Conservation (phyloP, 352 stramenopile species). For the Phytopythium boreale region DNA sequence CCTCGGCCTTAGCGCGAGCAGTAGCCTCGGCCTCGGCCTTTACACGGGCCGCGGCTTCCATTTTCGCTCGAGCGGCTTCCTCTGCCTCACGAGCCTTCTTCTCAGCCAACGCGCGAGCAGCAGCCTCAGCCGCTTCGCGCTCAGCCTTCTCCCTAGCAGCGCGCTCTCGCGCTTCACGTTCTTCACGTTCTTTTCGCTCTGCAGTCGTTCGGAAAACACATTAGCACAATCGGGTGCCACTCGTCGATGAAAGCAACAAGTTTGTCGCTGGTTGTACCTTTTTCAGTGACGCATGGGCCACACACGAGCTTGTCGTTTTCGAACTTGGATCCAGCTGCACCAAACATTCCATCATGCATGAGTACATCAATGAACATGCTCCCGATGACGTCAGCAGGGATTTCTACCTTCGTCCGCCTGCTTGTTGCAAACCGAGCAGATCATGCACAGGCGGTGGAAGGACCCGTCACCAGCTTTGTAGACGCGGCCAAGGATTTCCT, state of each 20-base stretch:
- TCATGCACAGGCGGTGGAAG: slow-evolving; percentile 82
- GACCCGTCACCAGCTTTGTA: slow-evolving; percentile 57
- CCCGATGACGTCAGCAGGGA: neutral
- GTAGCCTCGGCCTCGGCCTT: slow-evolving; percentile 32
- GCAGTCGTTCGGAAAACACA: neutral
- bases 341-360: neutral
- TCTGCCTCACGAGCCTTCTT: slow-evolving; percentile 39
- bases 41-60: slow-evolving; percentile 3
- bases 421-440: slow-evolving; percentile 70
- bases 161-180: slow-evolving; percentile 48
- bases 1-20: slow-evolving; percentile 29
- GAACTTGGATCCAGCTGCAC: slow-evolving; percentile 40
- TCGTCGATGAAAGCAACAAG: neutral
- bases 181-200: slow-evolving; percentile 51
- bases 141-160: slow-evolving; percentile 43
- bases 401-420: slow-evolving; percentile 52
- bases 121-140: slow-evolving; percentile 47
- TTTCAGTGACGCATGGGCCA: slow-evolving; percentile 41
- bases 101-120: slow-evolving; percentile 39
- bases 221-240: neutral
- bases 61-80: slow-evolving; percentile 14
- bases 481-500: slow-evolving; percentile 77
- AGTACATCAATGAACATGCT: neutral
- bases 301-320: slow-evolving; percentile 59
- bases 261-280: slow-evolving; percentile 20